Base-by-base conservation (phyloP, 1,284 basidiomycete species). In the Cryptococcus jaspeensis region DNA sequence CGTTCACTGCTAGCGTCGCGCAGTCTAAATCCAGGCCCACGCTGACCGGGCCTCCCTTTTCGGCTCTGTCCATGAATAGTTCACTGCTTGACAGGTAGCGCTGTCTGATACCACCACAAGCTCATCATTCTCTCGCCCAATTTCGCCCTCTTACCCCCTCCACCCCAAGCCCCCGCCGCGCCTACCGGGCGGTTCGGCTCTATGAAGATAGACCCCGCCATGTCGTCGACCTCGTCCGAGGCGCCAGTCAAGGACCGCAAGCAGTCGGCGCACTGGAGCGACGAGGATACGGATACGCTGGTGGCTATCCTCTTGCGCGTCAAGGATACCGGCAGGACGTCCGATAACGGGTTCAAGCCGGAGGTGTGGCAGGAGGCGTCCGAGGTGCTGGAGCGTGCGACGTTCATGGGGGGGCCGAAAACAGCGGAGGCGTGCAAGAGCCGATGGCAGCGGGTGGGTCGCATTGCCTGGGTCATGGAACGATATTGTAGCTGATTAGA, bases 371-470 rank as follows among this genome's bases (percentile, higher is more conserved):
- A 63, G 36, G 69, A 73, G 50, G 70, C 69, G 0, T 52, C 64
- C 20, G 47, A 46, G 7, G 18, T 66, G 38, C 56, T 73, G 11
- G 62, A 71, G 43, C 50, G 52, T 5, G 56, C 48, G 5, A 65
- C 63, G n/a, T 56, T 62, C 51, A 58, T 68, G 47, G 73, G 73
- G 15, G 72, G 73, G 2, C 64, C 68, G n/a, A 75, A 75, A 56
- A 73, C 72, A 2, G 62, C 73, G 2, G 73, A 75, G 22, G 72
- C 71, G 8, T 75, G 73, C 59, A 75, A 73, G 58, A 70, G 68
- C 35, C 60, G 72, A 11, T 75, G 73, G 73, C 73, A 75, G 54
- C 43, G 69, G 41, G 68, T 70, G 46, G 53, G 67, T 61, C 22
- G n/a, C n/a, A n/a, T n/a, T 32, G 28, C n/a, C 5, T 2, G 16